Conservation (phyloP, 2,329 filamentous ascomycete genomes). For the Aureobasidium leucospermi region DNA sequence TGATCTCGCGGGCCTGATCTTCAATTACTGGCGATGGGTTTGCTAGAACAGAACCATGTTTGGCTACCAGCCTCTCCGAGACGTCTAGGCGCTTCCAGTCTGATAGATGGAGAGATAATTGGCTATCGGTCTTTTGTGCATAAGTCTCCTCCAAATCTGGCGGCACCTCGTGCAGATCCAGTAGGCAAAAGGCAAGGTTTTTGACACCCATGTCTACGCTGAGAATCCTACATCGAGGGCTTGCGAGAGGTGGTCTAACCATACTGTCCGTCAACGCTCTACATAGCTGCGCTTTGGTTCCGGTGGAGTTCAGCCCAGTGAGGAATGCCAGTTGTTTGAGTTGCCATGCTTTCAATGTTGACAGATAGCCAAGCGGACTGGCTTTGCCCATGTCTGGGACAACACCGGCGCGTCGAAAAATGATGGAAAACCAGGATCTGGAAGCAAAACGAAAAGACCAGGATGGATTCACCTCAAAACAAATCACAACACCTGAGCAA, state of each 20-base stretch:
- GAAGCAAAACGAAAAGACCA: too few relatives aligned
- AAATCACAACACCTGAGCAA: not conserved
- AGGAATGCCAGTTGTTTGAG: constrained; percentile 54
- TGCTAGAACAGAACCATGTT: not conserved
- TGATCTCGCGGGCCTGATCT: not conserved
- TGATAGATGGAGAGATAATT: constrained; percentile 22
- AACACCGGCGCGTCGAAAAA: too few relatives aligned
- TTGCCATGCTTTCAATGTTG: constrained; percentile 42
- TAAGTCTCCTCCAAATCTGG: constrained; percentile 2
- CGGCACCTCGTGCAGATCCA: constrained; percentile 18
- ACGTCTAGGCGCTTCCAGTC: constrained; percentile 32
- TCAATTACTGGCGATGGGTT: not conserved
- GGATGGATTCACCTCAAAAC: too few relatives aligned
- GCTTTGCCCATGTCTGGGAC: not conserved
- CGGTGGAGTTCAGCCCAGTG: constrained; percentile 53
- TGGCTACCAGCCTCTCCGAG: not conserved
- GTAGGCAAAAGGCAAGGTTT: constrained; percentile 67
- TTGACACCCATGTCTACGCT: constrained; percentile 81
- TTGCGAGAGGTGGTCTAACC: constrained; percentile 27
- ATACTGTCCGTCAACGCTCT: constrained; percentile 35
- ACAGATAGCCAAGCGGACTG: constrained; percentile 20
- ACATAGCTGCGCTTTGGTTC: constrained; percentile 51
- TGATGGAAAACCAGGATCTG: too few relatives aligned
- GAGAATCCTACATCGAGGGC: constrained; percentile 43
- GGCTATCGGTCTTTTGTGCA: not conserved